phyloP scores from a whole-genome alignment of 1,284 basidiomycete genomes.

The Stereum hirsutum region DNA sequence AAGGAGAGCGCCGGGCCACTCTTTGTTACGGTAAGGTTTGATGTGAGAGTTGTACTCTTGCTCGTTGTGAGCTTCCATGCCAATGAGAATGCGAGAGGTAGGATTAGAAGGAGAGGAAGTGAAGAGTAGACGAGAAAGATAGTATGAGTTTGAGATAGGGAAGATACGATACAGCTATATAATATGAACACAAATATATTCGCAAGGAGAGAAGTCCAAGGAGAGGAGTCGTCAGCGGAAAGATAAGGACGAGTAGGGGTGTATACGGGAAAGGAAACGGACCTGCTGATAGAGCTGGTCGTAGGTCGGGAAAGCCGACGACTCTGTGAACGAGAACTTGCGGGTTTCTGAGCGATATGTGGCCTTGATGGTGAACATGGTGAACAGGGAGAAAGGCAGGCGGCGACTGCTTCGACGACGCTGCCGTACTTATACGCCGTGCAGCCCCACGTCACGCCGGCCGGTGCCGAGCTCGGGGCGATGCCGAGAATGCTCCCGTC shows the following conservation, averaged over 20 bases:
- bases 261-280: conserved; percentile 8
- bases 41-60: conserved; percentile 48
- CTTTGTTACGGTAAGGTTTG: conserved; percentile 35
- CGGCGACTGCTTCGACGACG: not conserved
- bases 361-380: conserved; percentile 47
- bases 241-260: conserved; percentile 5
- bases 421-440: not conserved
- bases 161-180: conserved; percentile 60
- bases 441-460: not conserved
- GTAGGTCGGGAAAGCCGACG: conserved; percentile 32
- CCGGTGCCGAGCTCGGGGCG: not conserved
- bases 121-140: conserved; percentile 59
- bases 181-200: too few relatives aligned
- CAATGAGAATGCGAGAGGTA: conserved; percentile 45
- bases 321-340: conserved; percentile 32
- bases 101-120: conserved; percentile 37
- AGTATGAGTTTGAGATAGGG: conserved; percentile 46
- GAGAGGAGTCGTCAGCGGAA: conserved; percentile 11
- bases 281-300: conserved; percentile 35
- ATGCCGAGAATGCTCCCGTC: conserved; percentile 3
- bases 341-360: conserved; percentile 43
- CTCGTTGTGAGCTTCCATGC: conserved; percentile 44
- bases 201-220: too few relatives aligned
- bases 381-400: conserved; percentile 12
- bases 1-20: conserved; percentile 47